phyloP scores from a whole-genome alignment of 257 asterid species.

The Salvia hispanica region DNA sequence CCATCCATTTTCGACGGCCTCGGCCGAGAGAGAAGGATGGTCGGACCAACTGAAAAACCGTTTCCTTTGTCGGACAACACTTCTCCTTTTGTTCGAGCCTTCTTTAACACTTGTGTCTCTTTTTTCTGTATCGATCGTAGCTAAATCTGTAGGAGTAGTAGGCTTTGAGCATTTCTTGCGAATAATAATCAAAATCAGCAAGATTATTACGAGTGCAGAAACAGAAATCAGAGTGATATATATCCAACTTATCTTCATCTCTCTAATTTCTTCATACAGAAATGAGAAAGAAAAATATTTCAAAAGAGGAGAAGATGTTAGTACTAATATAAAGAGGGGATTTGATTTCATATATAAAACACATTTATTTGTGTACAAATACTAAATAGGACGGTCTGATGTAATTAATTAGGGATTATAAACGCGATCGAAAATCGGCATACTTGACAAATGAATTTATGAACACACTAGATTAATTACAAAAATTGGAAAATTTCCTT shows the following conservation, averaged over 20 bases:
- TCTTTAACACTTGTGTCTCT: too few relatives aligned
- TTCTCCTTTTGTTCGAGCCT: too few relatives aligned
- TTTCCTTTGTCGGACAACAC: constrained; percentile 40
- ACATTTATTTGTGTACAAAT: too few relatives aligned
- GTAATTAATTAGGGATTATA: too few relatives aligned
- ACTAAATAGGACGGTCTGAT: too few relatives aligned
- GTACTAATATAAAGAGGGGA: neutral
- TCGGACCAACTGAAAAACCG: constrained; percentile 70
- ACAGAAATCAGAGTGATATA: constrained; percentile 35
- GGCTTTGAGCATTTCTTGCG: constrained; percentile 29
- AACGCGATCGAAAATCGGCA: too few relatives aligned
- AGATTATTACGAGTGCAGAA: constrained; percentile 24
- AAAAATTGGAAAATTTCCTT: neutral
- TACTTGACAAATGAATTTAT: neutral
- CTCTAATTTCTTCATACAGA: neutral
- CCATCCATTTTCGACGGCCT: constrained; percentile 94
- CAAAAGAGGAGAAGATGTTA: neutral
- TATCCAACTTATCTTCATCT: constrained; percentile 45
- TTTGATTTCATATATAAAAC: neutral
- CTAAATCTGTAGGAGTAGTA: neutral
- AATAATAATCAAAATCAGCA: constrained; percentile 31
- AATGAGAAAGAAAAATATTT: too few relatives aligned
- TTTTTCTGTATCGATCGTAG: neutral
- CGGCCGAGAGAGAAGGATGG: constrained; percentile 64
- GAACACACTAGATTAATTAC: neutral